These are phyloP conservation scores for Plasmodium vinckei DNA, from an alignment of 169 alveolate species.

Conservation along the genomic window DNA sequence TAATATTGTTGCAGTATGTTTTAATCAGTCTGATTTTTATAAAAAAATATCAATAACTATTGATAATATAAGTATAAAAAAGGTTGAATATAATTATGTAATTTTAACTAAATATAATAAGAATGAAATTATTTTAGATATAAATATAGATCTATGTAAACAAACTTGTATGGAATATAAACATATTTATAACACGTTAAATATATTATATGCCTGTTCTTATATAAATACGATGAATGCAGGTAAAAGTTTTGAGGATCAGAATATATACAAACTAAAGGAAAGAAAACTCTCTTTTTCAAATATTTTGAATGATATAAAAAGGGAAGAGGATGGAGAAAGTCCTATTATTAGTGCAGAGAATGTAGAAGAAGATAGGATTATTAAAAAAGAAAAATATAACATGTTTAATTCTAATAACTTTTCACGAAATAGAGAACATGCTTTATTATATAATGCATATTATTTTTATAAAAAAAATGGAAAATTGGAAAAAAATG, in stretches of 20 bases:
- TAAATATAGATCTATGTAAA: slow-evolving; percentile 26
- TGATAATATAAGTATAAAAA: slow-evolving; percentile 39
- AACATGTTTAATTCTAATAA: slow-evolving; percentile 13
- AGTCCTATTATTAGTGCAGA: no score
- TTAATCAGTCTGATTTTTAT: slow-evolving; percentile 41
- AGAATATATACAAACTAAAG: background rate
- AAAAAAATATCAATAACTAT: slow-evolving; percentile 11
- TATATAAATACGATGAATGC: slow-evolving; percentile 1
- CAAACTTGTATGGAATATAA: slow-evolving; percentile 54
- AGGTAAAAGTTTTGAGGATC: background rate
- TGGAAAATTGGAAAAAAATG: background rate
- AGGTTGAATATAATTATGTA: slow-evolving; percentile 31
- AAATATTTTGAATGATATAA: background rate
- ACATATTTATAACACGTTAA: slow-evolving; percentile 49
- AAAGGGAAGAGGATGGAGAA: background rate
- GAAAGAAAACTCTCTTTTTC: background rate
- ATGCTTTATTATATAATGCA: slow-evolving; percentile 35
- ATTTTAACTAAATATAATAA: slow-evolving; percentile 53
- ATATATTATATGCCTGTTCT: slow-evolving; percentile 34
- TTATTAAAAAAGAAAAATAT: background rate
- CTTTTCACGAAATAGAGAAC: slow-evolving; percentile 18
- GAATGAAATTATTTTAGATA: slow-evolving; percentile 2
- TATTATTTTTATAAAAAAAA: slow-evolving; percentile 25
- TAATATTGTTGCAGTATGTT: slow-evolving; percentile 5
- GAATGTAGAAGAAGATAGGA: background rate